Evolutionary conservation across 441 rosid genomes (phyloP).

Genomic region (Syzygium syzygioides): DNA sequence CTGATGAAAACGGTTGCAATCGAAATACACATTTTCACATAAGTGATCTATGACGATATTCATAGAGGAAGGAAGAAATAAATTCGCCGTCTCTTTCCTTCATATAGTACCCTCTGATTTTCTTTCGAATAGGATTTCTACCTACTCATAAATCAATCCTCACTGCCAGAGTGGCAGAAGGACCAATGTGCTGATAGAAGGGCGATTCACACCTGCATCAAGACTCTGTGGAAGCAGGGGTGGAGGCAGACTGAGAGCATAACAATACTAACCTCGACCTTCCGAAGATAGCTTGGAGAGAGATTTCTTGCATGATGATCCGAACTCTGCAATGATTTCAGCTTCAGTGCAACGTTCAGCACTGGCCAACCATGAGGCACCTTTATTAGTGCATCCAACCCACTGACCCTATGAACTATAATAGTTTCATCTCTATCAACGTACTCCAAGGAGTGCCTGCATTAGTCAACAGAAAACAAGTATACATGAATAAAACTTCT

Average conservation of each 20-base stretch:
- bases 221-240: neutral
- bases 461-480: slow-evolving; percentile 11
- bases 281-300: slow-evolving; percentile 51
- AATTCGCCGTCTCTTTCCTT: neutral
- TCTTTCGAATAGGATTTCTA: neutral
- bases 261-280: slow-evolving; percentile 52
- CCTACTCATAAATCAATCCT: neutral
- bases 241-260: neutral
- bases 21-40: neutral
- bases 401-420: slow-evolving; percentile 58
- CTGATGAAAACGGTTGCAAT: neutral
- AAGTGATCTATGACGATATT: neutral
- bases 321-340: slow-evolving; percentile 53
- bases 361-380: slow-evolving; percentile 78
- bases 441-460: slow-evolving; percentile 74
- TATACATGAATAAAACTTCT: neutral
- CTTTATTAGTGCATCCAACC: slow-evolving; percentile 60
- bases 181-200: neutral
- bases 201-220: neutral
- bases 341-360: slow-evolving; percentile 46
- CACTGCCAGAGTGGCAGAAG: neutral
- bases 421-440: slow-evolving; percentile 61
- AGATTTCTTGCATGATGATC: slow-evolving; percentile 43
- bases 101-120: neutral
- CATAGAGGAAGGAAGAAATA: neutral